These are phyloP conservation scores for Staphylotrichum longicolle DNA, from an alignment of 495 filamentous ascomycete species.

Conservation along the genomic window DNA sequence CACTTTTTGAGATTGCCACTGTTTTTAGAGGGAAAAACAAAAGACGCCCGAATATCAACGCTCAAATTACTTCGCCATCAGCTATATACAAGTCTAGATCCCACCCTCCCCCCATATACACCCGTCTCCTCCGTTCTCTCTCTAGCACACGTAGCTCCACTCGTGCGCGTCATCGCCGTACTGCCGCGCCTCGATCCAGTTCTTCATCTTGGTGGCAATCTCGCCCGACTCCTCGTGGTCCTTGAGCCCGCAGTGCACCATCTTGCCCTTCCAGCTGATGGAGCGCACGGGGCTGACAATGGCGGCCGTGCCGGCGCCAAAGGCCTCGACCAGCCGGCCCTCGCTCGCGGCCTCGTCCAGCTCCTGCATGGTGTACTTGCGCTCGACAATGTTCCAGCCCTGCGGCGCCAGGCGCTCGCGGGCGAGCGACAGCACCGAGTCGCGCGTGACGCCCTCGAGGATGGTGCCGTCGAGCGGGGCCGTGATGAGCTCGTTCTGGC, in stretches of 20 bases:
- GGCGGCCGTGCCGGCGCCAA: constrained; percentile 89
- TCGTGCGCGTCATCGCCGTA: constrained; percentile 88
- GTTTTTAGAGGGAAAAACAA: too few species aligned
- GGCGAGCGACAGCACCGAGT: constrained; percentile 80
- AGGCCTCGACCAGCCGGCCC: constrained; percentile 85
- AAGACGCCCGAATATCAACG: not conserved
- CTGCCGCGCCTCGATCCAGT: constrained; percentile 92
- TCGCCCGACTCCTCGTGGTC: constrained; percentile 82
- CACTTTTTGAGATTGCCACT: too few species aligned
- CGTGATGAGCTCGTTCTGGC: constrained; percentile 85
- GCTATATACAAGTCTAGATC: constrained; percentile 4
- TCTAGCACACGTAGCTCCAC: constrained; percentile 63
- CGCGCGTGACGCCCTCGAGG: constrained; percentile 87
- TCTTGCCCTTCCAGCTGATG: constrained; percentile 78
- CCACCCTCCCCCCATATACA: constrained; percentile 3
- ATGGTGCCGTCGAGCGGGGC: constrained; percentile 97
- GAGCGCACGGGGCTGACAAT: constrained; percentile 76
- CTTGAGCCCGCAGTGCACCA: constrained; percentile 73
- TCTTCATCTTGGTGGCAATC: constrained; percentile 80
- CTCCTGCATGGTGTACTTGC: constrained; percentile 85
- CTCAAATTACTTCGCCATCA: not conserved
- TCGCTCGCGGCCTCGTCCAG: constrained; percentile 75
- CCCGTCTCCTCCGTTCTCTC: too few species aligned
- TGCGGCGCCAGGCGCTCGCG: constrained; percentile 76
- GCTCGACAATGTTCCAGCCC: constrained; percentile 85